Conservation (phyloP, 78 protist species). For the Thecamonas trahens region DNA sequence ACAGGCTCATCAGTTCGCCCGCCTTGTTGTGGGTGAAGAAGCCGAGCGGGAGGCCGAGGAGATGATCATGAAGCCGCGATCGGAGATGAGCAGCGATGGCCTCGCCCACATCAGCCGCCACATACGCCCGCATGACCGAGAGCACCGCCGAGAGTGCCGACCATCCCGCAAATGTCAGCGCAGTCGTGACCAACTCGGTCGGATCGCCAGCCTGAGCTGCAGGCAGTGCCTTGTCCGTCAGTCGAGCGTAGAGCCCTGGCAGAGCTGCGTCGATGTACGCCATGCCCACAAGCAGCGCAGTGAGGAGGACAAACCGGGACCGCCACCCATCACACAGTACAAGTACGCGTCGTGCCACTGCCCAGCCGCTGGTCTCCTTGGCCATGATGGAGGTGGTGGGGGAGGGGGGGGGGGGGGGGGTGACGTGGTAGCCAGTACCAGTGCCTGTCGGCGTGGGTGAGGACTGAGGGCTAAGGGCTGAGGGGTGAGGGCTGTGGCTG, state of each 20-base stretch:
- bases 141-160: background rate
- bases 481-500: too few relatives aligned
- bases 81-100: background rate
- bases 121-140: background rate
- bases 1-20: background rate
- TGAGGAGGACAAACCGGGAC: background rate
- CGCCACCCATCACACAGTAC: too few relatives aligned
- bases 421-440: too few relatives aligned
- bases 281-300: background rate
- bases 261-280: background rate
- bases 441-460: too few relatives aligned
- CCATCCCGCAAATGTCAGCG: background rate
- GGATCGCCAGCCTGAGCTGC: background rate
- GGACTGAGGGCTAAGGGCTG: too few relatives aligned
- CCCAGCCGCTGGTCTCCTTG: too few relatives aligned
- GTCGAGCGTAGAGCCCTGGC: background rate
- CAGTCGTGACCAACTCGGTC: background rate
- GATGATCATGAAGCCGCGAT: background rate
- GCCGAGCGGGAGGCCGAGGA: background rate
- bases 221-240: background rate
- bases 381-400: too few relatives aligned
- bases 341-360: too few relatives aligned
- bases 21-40: background rate
- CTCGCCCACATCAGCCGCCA: background rate
- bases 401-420: too few relatives aligned